phyloP scores from a whole-genome alignment of 2,329 filamentous ascomycete genomes.

The Hypoxylon rubiginosum region DNA sequence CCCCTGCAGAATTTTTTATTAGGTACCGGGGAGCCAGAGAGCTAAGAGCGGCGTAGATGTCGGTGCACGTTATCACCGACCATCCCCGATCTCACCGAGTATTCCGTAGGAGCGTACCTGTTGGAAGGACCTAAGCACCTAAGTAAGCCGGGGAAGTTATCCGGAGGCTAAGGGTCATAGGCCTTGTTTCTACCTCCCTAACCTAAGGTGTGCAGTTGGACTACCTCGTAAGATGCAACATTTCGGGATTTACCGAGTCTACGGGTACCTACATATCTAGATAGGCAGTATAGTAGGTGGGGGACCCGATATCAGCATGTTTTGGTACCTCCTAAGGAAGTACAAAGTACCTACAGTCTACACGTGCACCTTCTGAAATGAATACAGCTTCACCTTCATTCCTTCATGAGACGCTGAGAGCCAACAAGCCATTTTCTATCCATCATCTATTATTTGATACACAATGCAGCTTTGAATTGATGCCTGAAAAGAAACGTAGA shows the following conservation, averaged over 20 bases:
- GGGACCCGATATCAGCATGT: background rate
- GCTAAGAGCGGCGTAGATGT: background rate
- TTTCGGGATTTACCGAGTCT: too few relatives aligned
- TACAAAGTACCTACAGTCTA: background rate
- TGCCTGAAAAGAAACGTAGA: too few relatives aligned
- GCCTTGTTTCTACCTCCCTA: too few relatives aligned
- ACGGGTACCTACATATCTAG: too few relatives aligned
- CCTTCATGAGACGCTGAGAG: background rate
- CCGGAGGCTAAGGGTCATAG: background rate
- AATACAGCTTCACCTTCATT: background rate
- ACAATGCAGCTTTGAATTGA: too few relatives aligned
- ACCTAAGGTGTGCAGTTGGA: too few relatives aligned
- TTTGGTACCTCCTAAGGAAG: background rate
- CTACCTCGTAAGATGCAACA: too few relatives aligned
- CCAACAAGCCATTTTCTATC: background rate
- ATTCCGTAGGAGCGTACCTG: background rate
- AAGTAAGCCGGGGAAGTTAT: background rate
- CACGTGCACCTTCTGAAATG: background rate
- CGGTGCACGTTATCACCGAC: background rate
- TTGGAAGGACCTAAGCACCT: background rate
- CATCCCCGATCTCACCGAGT: background rate
- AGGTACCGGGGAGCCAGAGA: background rate
- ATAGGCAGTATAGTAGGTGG: too few relatives aligned
- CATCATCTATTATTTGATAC: too few relatives aligned
- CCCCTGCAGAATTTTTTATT: background rate